phyloP scores from a whole-genome alignment of 768 basidiomycete species.

The Lactifluus piperatus region DNA sequence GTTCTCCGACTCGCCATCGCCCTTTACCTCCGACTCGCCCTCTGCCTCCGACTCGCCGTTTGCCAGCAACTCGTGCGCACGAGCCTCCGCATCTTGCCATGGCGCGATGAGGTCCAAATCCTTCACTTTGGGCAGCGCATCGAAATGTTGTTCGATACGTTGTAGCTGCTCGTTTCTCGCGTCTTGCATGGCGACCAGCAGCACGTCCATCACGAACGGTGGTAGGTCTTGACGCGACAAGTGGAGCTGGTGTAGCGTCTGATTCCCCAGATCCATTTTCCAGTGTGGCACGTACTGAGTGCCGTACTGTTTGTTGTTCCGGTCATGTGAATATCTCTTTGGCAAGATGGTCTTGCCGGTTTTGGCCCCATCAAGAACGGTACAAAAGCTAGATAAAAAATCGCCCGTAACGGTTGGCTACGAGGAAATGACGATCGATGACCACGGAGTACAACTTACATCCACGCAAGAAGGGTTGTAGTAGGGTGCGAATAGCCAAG shows the following conservation, averaged over 20 bases:
- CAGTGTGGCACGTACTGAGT: conserved; percentile 24
- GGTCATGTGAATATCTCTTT: conserved; percentile 22
- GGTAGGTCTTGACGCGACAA: background rate
- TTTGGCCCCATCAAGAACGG: conserved; percentile 52
- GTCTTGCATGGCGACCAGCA: conserved; percentile 21
- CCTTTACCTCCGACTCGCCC: too few species aligned
- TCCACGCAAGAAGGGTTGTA: conserved; percentile 48
- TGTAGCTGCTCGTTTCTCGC: conserved; percentile 21
- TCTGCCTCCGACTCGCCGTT: too few species aligned
- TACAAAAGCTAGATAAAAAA: conserved; percentile 34
- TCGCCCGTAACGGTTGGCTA: background rate
- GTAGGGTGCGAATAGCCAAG: conserved; percentile 41
- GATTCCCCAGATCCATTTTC: conserved; percentile 14
- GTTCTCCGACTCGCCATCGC: conserved; percentile 44
- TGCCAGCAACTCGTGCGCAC: conserved; percentile 25
- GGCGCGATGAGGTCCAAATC: conserved; percentile 30
- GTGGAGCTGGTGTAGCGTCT: background rate
- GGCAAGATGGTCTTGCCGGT: conserved; percentile 42
- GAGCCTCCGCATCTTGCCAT: conserved; percentile 29
- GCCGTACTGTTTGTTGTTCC: conserved; percentile 19
- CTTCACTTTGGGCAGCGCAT: background rate
- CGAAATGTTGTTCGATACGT: conserved; percentile 28
- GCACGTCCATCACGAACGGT: conserved; percentile 9
- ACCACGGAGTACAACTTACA: conserved; percentile 28
- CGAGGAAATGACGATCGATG: background rate